phyloP scores from a whole-genome alignment of 257 asterid genomes.

The Anisodus tanguticus region DNA sequence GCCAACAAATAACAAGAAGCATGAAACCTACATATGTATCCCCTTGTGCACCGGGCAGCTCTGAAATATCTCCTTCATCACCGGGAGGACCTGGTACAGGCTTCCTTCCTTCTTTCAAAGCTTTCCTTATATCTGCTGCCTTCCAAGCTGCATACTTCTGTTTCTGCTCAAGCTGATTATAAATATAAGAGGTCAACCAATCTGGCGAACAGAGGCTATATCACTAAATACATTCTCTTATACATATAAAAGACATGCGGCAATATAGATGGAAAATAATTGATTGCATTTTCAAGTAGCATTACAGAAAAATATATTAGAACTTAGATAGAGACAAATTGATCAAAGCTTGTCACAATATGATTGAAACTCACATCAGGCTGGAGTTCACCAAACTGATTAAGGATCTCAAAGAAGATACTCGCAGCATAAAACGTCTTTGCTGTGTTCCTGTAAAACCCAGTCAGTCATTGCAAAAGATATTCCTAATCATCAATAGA shows the following conservation, averaged over 20 bases:
- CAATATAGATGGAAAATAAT: not conserved
- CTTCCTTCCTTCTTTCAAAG: conserved; percentile 92
- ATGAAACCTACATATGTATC: conserved; percentile 55
- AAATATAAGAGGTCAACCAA: conserved; percentile 13
- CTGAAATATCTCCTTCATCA: conserved; percentile 60
- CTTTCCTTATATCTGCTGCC: conserved; percentile 98
- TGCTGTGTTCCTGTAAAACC: conserved; percentile 81
- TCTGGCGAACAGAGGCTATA: not conserved
- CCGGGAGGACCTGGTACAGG: conserved; percentile 98
- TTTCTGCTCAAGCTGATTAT: conserved; percentile 86
- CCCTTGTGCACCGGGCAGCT: conserved; percentile 48
- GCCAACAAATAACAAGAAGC: conserved; percentile 24
- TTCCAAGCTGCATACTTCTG: conserved; percentile 98
- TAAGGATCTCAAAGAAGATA: conserved; percentile 88
- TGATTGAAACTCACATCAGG: conserved; percentile 76
- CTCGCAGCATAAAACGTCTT: conserved; percentile 98
- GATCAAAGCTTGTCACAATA: not conserved
- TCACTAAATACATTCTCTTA: not conserved
- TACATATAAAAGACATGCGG: not conserved
- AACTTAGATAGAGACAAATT: not conserved
- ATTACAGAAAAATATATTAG: conserved; percentile 5
- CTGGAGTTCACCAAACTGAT: conserved; percentile 83
- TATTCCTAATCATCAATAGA: not conserved
- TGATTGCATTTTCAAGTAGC: not conserved
- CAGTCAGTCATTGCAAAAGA: not conserved